These are phyloP conservation scores for Starmera stellimalicola DNA, from an alignment of 1,139 yeast genomes.

Conservation along the genomic window DNA sequence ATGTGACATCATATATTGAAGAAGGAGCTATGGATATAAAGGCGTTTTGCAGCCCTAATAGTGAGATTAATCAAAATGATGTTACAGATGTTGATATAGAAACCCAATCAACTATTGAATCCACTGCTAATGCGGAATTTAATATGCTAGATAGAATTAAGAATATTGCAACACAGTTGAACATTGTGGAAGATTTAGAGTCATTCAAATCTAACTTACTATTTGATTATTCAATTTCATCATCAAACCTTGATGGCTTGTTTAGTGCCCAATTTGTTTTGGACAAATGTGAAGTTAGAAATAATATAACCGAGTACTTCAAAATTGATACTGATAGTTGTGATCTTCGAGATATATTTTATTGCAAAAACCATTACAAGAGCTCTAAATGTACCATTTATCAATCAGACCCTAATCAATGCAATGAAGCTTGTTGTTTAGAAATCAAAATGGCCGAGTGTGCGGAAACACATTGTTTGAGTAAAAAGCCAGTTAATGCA, in stretches of 20 bases:
- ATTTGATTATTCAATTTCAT: conserved; percentile 5
- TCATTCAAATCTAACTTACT: conserved; percentile 11
- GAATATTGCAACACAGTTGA: conserved; percentile 8
- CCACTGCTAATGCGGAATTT: conserved; percentile 3
- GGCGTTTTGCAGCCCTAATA: conserved; percentile 4
- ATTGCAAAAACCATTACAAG: conserved; percentile 15
- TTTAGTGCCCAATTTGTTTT: conserved; percentile 7
- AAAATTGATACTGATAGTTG: conserved; percentile 15
- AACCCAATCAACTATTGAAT: conserved; percentile 1
- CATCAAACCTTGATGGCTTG: neutral
- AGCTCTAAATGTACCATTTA: conserved; percentile 7
- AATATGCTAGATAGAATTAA: conserved; percentile 3
- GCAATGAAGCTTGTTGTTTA: conserved; percentile 18
- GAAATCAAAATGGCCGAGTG: conserved; percentile 16
- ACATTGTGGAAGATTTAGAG: conserved; percentile 6
- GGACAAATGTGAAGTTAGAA: conserved; percentile 14
- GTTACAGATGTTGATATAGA: neutral
- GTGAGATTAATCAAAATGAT: neutral
- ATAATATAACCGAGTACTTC: conserved; percentile 8
- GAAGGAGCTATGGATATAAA: conserved; percentile 2
- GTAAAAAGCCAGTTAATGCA: conserved; percentile 9
- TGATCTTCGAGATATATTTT: conserved; percentile 15
- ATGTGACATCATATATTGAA: neutral
- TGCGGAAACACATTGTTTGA: conserved; percentile 13
- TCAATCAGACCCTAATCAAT: conserved; percentile 8